Evolutionary conservation across 148 eudicot genomes (phyloP).

Genomic region (Euryodendron excelsum): DNA sequence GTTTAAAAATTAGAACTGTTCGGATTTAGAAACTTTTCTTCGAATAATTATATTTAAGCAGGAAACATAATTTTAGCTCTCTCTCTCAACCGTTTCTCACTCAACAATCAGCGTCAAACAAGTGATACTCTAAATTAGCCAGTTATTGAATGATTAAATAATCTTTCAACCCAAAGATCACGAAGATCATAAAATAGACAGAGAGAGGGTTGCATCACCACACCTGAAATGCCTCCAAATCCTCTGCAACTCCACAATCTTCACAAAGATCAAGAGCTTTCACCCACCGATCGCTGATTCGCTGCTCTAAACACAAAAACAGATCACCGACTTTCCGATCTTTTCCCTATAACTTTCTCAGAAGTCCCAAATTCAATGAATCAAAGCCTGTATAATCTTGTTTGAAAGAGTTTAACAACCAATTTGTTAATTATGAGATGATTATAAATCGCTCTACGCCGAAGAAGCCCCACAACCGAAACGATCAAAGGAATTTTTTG

Average conservation of each 20-base stretch:
- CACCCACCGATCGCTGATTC: constrained; percentile 12
- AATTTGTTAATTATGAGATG: no score
- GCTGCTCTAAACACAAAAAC: neutral
- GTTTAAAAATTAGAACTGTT: no score
- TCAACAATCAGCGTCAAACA: neutral
- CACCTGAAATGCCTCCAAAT: neutral
- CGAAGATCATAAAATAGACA: neutral
- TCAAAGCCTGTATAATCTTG: neutral
- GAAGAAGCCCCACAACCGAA: neutral
- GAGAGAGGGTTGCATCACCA: constrained; percentile 5
- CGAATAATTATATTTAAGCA: no score
- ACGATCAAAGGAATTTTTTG: no score
- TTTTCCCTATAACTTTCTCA: neutral
- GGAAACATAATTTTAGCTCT: neutral
- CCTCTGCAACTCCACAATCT: neutral
- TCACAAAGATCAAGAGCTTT: neutral
- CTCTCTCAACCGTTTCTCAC: neutral
- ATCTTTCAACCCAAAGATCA: neutral
- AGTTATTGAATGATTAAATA: neutral
- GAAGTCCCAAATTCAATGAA: neutral
- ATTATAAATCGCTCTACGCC: neutral
- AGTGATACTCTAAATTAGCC: neutral
- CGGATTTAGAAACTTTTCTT: no score
- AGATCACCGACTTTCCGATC: neutral
- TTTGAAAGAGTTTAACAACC: neutral